Conservation (phyloP, 2,329 filamentous ascomycete species). For the Mycocentrospora acerina region DNA sequence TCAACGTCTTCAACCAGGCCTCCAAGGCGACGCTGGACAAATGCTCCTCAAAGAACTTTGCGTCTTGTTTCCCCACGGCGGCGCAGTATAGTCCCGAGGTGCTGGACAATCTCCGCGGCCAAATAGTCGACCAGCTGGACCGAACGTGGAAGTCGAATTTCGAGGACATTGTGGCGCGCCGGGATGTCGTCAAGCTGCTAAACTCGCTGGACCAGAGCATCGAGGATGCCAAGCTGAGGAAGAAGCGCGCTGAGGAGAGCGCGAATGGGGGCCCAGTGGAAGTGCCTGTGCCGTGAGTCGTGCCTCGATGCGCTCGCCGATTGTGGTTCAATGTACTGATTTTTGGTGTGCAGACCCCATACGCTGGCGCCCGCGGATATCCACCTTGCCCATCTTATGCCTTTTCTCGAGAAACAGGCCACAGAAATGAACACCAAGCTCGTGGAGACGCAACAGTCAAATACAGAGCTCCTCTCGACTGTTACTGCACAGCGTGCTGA, state of each 20-base stretch:
- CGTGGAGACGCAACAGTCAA: slow-evolving; percentile 53
- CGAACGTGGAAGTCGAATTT: slow-evolving; percentile 60
- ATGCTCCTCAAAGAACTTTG: slow-evolving; percentile 63
- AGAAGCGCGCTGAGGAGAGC: slow-evolving; percentile 45
- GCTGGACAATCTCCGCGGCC: slow-evolving; percentile 58
- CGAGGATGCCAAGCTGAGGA: slow-evolving; percentile 58
- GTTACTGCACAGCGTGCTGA: slow-evolving; percentile 58
- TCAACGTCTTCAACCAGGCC: slow-evolving; percentile 62
- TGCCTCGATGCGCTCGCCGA: no score
- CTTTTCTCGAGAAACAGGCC: slow-evolving; percentile 55
- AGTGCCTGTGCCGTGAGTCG: slow-evolving; percentile 50
- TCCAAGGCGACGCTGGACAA: slow-evolving; percentile 61
- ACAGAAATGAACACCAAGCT: slow-evolving; percentile 53
- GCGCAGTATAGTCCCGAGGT: slow-evolving; percentile 58
- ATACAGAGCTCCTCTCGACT: slow-evolving; percentile 53
- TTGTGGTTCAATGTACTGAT: slow-evolving; percentile 17
- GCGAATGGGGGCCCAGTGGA: slow-evolving; percentile 39
- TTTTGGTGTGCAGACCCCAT: slow-evolving; percentile 51
- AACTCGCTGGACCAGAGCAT: slow-evolving; percentile 64
- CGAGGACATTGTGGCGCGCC: slow-evolving; percentile 59
- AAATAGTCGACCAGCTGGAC: slow-evolving; percentile 61
- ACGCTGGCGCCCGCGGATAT: slow-evolving; percentile 58
- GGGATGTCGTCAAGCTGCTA: slow-evolving; percentile 58
- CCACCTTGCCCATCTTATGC: slow-evolving; percentile 60
- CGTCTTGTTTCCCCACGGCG: slow-evolving; percentile 64